Percentiles rank a stretch among this genome's conserved stretches.
These are phyloP conservation scores for Fusarium praegraminearum DNA, from an alignment of 2,329 filamentous ascomycete species.

Conservation along the genomic window DNA sequence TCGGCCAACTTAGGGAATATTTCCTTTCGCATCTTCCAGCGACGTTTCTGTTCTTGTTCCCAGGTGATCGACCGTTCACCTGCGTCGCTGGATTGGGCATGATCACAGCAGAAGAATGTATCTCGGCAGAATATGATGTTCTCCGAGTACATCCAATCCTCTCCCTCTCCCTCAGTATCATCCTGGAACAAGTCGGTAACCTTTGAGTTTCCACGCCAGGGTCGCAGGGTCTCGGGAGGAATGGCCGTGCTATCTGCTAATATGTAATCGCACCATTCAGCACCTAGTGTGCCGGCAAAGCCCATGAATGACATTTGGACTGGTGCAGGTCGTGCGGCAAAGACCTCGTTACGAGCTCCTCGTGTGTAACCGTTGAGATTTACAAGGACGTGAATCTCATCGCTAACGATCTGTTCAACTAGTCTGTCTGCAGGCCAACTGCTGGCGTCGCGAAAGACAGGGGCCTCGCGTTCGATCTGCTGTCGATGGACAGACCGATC, in stretches of 20 bases:
- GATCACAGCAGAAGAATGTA: slow-evolving; percentile 98
- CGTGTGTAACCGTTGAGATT: slow-evolving; percentile 99
- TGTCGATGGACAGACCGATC: slow-evolving; percentile 89
- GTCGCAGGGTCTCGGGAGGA: slow-evolving; percentile 82
- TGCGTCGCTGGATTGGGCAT: slow-evolving; percentile 87
- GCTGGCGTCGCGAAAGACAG: slow-evolving; percentile 90
- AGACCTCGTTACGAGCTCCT: slow-evolving; percentile 96
- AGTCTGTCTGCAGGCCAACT: slow-evolving; percentile 86
- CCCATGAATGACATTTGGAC: slow-evolving; percentile 99
- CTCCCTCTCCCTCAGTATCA: slow-evolving; percentile 75
- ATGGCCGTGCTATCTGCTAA: slow-evolving; percentile 90
- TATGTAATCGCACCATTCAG: slow-evolving; percentile 99
- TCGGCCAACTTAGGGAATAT: slow-evolving; percentile 87
- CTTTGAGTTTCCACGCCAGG: slow-evolving; percentile 79
- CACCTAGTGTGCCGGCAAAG: slow-evolving; percentile 93
- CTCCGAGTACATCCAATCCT: slow-evolving; percentile 94
- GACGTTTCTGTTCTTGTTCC: slow-evolving; percentile 82
- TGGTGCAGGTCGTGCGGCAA: slow-evolving; percentile 91
- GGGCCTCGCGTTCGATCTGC: slow-evolving; percentile 93
- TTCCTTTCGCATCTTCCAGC: slow-evolving; percentile 94
- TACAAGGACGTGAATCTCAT: slow-evolving; percentile 93
- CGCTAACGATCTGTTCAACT: slow-evolving; percentile 85
- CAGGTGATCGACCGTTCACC: slow-evolving; percentile 77
- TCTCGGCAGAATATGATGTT: slow-evolving; percentile 95
- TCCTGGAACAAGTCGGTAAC: slow-evolving; percentile 76